Evolutionary conservation across 371 early-diverging fungal species (phyloP), one percentile per base, ranked within the genome.

Genomic region (Mortierella sp.): DNA sequence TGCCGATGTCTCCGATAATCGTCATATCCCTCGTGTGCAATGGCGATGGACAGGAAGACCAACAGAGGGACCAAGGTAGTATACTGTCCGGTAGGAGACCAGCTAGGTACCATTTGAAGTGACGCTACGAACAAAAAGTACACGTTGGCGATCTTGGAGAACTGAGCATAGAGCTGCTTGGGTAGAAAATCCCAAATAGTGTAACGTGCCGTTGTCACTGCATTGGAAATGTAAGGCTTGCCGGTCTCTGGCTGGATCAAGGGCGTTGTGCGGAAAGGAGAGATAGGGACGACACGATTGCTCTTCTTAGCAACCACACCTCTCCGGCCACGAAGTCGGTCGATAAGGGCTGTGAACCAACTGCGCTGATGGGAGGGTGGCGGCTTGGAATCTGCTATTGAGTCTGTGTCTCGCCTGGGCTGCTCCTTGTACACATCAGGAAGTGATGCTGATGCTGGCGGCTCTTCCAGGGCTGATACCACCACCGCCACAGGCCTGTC

Each of bases 91-190:
- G 90, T 88, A 3, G 94, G 93, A 24, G 93, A 93, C 82, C 82
- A 93, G 34, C 78, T 86, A 43, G 84, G 92, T 55, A 89, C 84
- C 71, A 87, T 85, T 72, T 94, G 94, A 43, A 95, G 80, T 41
- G 83, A 73, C 5, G 93, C 91, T 5, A 93, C 86, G 60, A 96
- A 89, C 53, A 97, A 79, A 70, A 98, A 98, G 82, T 96, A 98
- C n/a, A 96, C 65, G 78, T 98, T 98, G 67, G 94, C 94, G 24
- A 87, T 82, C 67, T 87, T 88, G 49, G 93, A 88, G 70, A 96
- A 93, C 81, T 98, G 97, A 60, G 94, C 95, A 71, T 89, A 92
- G 23, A 97, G 67, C 64, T 96, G 95, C 74, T 90, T 89, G 19
- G 95, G 94, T 12, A 97, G 39, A 82, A 98, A 98, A 13, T 91